Percentiles rank a stretch among this genome's conserved stretches.
These are phyloP conservation scores for Pythium vanterpoolii DNA, from an alignment of 352 stramenopile genomes.

Conservation along the genomic window DNA sequence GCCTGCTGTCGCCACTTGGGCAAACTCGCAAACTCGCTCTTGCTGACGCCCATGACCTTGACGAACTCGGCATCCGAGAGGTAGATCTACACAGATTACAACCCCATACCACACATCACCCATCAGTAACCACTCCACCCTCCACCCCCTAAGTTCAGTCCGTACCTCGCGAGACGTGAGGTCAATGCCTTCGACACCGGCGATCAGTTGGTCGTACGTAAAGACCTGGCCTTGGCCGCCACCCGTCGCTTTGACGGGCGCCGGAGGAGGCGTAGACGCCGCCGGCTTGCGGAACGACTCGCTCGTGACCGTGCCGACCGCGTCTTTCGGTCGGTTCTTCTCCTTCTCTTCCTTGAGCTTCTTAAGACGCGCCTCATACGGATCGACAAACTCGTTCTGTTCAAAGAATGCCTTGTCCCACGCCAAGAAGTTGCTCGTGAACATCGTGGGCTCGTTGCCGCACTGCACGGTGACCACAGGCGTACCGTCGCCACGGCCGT, in stretches of 20 bases:
- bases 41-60: constrained; percentile 59
- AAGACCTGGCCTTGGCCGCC: constrained; percentile 39
- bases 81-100: constrained; percentile 43
- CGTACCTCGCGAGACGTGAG: constrained; percentile 67
- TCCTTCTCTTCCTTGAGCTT: constrained; percentile 80
- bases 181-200: constrained; percentile 77
- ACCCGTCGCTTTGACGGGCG: constrained; percentile 20
- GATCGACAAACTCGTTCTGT: constrained; percentile 88
- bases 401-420: constrained; percentile 83
- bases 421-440: constrained; percentile 89
- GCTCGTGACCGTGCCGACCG: constrained; percentile 51
- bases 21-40: constrained; percentile 54
- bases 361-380: constrained; percentile 82
- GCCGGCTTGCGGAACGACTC: constrained; percentile 31
- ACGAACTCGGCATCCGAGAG: constrained; percentile 78
- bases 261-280: constrained; percentile 12
- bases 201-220: constrained; percentile 62
- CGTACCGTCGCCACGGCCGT: constrained; percentile 79
- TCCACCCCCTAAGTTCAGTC: background rate
- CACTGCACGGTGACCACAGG: constrained; percentile 81
- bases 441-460: constrained; percentile 83
- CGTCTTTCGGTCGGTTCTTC: constrained; percentile 59
- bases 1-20: constrained; percentile 87
- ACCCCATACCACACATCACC: background rate
- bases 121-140: background rate